Base-by-base conservation (phyloP, 2,329 filamentous ascomycete species). In the Penicillium sp. region DNA sequence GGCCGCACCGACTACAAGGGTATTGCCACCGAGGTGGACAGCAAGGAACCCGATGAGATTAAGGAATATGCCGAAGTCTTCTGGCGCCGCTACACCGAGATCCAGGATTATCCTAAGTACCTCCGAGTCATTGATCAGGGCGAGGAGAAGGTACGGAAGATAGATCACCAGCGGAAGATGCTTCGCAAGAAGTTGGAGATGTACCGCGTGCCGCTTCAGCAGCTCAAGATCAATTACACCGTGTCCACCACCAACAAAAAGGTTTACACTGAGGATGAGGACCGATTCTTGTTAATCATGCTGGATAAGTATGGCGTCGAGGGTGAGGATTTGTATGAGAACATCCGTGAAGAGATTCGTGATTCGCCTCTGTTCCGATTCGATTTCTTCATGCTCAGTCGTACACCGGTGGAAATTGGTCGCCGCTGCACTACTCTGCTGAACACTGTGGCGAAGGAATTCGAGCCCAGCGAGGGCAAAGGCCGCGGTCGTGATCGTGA, bases 201-300 rank as follows among this genome's bases (percentile, higher is more conserved):
- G 80, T 97, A 96, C 72, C 89, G 94, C n/a, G 93, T 97, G 48
- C 95, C 94, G 24, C 82, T 99, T 16, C 94, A 99, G 74, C 94
- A 99, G 75, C 86, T 99, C 69, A 96, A 96, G 81, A 92, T 99
- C 79, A 97, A 96, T 78, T 99, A 99, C 76, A 96, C 92, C 0
- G 94, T 99, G 29, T 96, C 92, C 7, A 99, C 94, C 2, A 99
- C 95, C 10, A 99, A 99, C 84, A 99, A 99, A 80, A 99, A 99
- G 79, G 92, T 99, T 1, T 99, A 99, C 73, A 97, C 92, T 0
- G 95, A 99, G 72, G 94, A 99, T 71, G 94, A 99, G 74, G 94
- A 99, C 71, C 86, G 94, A 4, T 99, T 99, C 77, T 77, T 99
- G 50, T 82, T 99, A 34, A 93, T 99, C 48, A 88, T 97, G 77